These are phyloP conservation scores for Primulina huaijiensis DNA, from an alignment of 257 asterid genomes.

Conservation along the genomic window DNA sequence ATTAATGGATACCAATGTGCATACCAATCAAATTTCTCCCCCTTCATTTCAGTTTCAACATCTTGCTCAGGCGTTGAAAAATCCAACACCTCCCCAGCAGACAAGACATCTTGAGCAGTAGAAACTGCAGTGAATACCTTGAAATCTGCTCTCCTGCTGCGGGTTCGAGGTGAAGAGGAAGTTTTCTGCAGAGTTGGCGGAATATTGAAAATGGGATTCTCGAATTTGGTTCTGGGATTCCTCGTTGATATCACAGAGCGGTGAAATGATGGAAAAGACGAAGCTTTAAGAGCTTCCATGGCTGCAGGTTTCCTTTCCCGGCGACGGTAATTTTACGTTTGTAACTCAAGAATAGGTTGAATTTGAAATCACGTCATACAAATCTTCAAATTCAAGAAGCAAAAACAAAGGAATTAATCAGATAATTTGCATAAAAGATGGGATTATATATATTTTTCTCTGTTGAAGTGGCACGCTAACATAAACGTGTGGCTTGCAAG, in stretches of 20 bases:
- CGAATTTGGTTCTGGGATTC: slow-evolving; percentile 11
- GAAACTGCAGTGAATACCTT: slow-evolving; percentile 48
- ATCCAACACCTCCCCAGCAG: slow-evolving; percentile 26
- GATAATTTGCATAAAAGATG: slow-evolving; percentile 3
- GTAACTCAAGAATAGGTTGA: not conserved
- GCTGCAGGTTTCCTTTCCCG: slow-evolving; percentile 10
- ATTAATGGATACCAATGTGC: slow-evolving; percentile 83
- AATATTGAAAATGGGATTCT: slow-evolving; percentile 23
- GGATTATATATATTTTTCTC: not conserved
- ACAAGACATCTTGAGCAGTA: slow-evolving; percentile 23
- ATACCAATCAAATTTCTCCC: slow-evolving; percentile 75
- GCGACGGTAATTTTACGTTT: not conserved
- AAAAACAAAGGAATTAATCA: not conserved
- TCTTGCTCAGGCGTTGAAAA: slow-evolving; percentile 32
- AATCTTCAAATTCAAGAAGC: not conserved
- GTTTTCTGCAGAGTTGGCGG: slow-evolving; percentile 24
- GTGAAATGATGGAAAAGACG: slow-evolving; percentile 33
- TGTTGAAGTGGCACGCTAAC: slow-evolving; percentile 12
- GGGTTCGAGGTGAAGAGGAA: slow-evolving; percentile 21
- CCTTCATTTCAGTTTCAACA: slow-evolving; percentile 23
- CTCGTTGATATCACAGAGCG: slow-evolving; percentile 20
- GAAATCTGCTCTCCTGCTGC: slow-evolving; percentile 33
- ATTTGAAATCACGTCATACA: not conserved
- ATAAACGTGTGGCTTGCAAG: slow-evolving; percentile 31
- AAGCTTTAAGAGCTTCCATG: slow-evolving; percentile 63